Evolutionary conservation across 2,329 filamentous ascomycete genomes (phyloP).

Genomic region (Metarhizium rileyi): DNA sequence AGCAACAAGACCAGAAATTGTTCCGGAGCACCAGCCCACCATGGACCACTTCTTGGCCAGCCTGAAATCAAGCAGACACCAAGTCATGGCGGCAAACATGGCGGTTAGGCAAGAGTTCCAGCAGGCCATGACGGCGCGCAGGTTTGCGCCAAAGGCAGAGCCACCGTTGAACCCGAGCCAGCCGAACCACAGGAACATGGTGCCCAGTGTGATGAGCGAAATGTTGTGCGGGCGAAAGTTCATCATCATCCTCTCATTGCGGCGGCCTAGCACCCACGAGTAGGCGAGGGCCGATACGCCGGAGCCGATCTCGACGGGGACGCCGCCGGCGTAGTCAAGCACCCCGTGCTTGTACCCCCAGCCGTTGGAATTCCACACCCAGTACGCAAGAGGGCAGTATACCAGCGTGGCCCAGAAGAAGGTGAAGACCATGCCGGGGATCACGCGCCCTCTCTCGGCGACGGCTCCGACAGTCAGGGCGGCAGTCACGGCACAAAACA

Average conservation of each 20-base stretch:
- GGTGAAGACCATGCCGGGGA: conserved; percentile 89
- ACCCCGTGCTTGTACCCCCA: conserved; percentile 90
- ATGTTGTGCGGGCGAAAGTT: conserved; percentile 99
- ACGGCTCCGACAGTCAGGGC: conserved; percentile 88
- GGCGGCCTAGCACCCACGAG: conserved; percentile 87
- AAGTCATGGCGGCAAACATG: conserved; percentile 84
- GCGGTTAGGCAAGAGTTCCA: conserved; percentile 96
- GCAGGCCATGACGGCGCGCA: conserved; percentile 90
- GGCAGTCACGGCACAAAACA: conserved; percentile 90
- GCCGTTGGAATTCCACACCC: conserved; percentile 91
- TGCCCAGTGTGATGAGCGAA: conserved; percentile 90
- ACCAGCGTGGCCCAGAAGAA: conserved; percentile 97
- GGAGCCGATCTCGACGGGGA: conserved; percentile 93
- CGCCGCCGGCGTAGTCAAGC: conserved; percentile 91
- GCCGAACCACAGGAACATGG: conserved; percentile 93
- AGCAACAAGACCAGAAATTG: conserved; percentile 61
- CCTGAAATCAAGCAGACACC: conserved; percentile 93
- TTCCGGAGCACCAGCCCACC: conserved; percentile 64
- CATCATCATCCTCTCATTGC: conserved; percentile 99
- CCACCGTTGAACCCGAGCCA: conserved; percentile 99
- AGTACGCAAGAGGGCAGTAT: conserved; percentile 94
- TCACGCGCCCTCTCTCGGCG: conserved; percentile 83
- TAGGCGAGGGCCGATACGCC: conserved; percentile 91
- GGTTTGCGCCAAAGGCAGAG: conserved; percentile 85
- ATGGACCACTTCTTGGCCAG: conserved; percentile 88